These are phyloP conservation scores for Vitis rotundifolia DNA, from an alignment of 164 flowering plant species.

Conservation along the genomic window DNA sequence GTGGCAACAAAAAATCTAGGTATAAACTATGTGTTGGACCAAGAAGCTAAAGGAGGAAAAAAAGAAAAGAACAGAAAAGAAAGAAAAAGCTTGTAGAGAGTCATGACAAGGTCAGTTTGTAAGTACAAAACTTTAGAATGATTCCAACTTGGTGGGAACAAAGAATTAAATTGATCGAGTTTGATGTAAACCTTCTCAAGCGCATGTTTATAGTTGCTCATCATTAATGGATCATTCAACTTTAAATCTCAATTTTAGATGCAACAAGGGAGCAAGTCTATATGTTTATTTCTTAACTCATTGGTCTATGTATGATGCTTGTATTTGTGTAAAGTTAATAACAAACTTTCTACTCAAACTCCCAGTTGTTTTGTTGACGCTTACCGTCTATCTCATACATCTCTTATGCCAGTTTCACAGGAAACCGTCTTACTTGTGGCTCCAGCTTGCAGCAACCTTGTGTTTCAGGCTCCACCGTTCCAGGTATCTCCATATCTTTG, in stretches of 20 bases:
- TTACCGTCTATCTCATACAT: background rate
- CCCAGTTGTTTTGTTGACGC: background rate
- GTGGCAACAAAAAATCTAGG: no score
- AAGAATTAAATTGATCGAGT: no score
- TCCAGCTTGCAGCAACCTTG: conserved; percentile 62
- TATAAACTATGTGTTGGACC: no score
- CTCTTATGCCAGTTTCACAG: conserved; percentile 62
- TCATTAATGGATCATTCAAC: background rate
- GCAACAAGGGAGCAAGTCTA: background rate
- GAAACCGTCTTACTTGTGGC: conserved; percentile 68
- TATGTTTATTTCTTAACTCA: background rate
- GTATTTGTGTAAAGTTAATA: background rate
- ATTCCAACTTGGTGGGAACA: no score
- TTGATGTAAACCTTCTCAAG: no score
- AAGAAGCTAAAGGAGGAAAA: no score
- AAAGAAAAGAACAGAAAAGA: no score
- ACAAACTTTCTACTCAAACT: background rate
- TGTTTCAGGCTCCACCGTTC: conserved; percentile 42
- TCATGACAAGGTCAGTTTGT: no score
- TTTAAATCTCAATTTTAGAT: background rate
- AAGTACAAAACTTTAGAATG: no score
- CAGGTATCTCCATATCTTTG: conserved; percentile 36
- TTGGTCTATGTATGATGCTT: background rate
- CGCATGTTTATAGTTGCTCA: no score
- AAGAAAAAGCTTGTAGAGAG: no score